Conservation (phyloP, 208 protist species). For the Phytomonas serpens region DNA sequence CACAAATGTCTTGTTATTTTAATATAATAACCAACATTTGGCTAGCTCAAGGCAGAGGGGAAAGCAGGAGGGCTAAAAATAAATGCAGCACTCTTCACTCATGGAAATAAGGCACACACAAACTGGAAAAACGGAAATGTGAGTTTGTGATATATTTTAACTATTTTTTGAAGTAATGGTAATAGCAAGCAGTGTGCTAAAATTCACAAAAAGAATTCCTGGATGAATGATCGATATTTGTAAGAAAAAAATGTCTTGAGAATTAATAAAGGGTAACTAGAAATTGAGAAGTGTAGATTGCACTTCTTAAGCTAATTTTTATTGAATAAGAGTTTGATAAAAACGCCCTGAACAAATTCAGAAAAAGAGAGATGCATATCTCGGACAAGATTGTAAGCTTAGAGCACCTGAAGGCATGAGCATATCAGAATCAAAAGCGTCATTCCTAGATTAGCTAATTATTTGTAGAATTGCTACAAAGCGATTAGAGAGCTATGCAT, state of each 20-base stretch:
- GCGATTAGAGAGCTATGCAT: neutral
- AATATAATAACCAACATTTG: neutral
- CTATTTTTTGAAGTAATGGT: neutral
- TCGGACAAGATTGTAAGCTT: neutral
- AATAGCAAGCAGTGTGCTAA: neutral
- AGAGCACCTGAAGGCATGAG: neutral
- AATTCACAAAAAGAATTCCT: neutral
- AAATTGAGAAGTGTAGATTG: neutral
- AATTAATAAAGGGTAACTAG: neutral
- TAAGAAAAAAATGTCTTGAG: too few relatives aligned
- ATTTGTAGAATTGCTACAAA: neutral
- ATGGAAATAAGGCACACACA: neutral
- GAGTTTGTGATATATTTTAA: neutral
- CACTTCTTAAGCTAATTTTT: neutral
- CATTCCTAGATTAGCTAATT: neutral
- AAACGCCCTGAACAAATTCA: neutral
- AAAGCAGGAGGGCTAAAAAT: neutral
- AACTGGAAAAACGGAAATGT: neutral
- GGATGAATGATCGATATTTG: neutral
- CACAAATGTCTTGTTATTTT: neutral
- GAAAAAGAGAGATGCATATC: neutral
- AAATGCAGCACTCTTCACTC: neutral
- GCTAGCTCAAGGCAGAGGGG: neutral
- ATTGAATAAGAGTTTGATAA: neutral
- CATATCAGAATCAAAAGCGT: neutral